Conservation (phyloP, 495 filamentous ascomycete species). For the Aspergillus saccharolyticus region DNA sequence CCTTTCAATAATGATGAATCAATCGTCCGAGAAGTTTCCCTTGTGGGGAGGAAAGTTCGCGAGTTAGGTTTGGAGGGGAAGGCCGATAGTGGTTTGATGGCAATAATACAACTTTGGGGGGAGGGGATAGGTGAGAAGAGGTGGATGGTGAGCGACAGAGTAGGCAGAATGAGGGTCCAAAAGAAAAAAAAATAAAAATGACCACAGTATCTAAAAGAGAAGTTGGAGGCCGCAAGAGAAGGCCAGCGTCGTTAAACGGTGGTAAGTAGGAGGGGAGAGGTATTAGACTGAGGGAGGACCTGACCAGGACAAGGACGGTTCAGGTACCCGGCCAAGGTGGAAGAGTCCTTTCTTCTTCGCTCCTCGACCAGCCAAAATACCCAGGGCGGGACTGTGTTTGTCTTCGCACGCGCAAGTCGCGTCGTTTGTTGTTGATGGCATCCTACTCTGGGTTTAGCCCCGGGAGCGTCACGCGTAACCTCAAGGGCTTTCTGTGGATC, state of each 20-base stretch:
- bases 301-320: background rate
- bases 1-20: slow-evolving; percentile 15
- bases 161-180: background rate
- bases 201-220: background rate
- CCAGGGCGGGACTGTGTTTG: slow-evolving; percentile 19
- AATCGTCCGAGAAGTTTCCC: slow-evolving; percentile 22
- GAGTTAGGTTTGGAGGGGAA: slow-evolving; percentile 4
- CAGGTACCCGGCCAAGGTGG: slow-evolving; percentile 1
- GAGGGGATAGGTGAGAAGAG: background rate
- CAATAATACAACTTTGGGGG: background rate
- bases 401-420: slow-evolving; percentile 19
- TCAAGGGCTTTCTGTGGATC: slow-evolving; percentile 13
- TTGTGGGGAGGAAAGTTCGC: slow-evolving; percentile 14
- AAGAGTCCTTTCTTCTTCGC: slow-evolving; percentile 12
- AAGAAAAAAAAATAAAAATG: background rate
- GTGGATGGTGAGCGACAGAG: no score
- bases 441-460: slow-evolving; percentile 15
- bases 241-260: background rate
- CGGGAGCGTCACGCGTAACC: slow-evolving; percentile 20
- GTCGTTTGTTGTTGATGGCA: slow-evolving; percentile 23
- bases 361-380: slow-evolving; percentile 13
- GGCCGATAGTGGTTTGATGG: background rate
- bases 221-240: background rate
- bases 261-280: background rate
- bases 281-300: background rate